Conservation (phyloP, 163 green algal species). For the Chloromonas sp. region DNA sequence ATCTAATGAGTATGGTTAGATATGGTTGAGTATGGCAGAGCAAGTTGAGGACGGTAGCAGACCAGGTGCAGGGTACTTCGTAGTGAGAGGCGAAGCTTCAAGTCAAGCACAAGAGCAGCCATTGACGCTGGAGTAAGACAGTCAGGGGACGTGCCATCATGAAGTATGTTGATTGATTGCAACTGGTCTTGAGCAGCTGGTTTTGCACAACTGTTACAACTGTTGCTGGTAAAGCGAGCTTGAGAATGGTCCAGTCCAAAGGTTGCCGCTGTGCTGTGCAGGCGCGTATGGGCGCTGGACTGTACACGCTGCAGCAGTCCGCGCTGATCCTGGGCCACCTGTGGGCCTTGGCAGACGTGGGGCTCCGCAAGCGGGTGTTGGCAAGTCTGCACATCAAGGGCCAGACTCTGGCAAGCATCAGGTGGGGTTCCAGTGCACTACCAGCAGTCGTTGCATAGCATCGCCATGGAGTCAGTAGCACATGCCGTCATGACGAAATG, state of each 20-base stretch:
- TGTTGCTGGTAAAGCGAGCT: too few relatives aligned
- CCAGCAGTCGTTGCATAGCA: background rate
- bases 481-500: background rate
- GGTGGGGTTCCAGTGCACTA: constrained; percentile 9
- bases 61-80: too few relatives aligned
- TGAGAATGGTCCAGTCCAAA: too few relatives aligned
- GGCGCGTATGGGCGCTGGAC: constrained; percentile 66
- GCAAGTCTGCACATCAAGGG: constrained; percentile 65
- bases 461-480: background rate
- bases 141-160: too few relatives aligned
- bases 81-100: too few relatives aligned
- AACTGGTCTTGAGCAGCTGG: too few relatives aligned
- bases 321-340: constrained; percentile 35
- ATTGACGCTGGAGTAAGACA: too few relatives aligned
- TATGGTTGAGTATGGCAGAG: too few relatives aligned
- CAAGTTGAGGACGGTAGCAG: too few relatives aligned
- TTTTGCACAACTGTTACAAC: too few relatives aligned
- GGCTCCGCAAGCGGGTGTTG: constrained; percentile 66
- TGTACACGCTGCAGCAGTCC: constrained; percentile 76
- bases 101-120: too few relatives aligned
- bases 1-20: background rate
- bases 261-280: background rate
- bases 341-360: constrained; percentile 63
- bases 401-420: constrained; percentile 41
- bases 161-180: too few relatives aligned